phyloP scores from a whole-genome alignment of 139 green algal genomes.

The Penium margaritaceum region DNA sequence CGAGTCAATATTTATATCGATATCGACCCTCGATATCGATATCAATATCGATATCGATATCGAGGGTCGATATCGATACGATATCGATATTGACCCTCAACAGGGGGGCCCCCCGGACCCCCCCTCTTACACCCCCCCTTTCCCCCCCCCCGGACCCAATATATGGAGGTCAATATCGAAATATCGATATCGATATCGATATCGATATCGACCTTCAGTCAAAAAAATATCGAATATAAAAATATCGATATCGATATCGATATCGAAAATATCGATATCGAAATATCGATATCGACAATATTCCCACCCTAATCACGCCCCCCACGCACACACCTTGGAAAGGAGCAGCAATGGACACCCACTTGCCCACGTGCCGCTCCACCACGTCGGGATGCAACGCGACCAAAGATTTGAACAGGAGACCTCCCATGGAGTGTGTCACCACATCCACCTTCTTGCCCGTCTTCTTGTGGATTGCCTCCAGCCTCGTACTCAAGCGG shows the following conservation, averaged over 20 bases:
- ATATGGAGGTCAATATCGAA: not conserved
- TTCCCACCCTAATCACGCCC: not conserved
- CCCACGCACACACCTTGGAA: conserved; percentile 42
- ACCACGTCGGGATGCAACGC: conserved; percentile 25
- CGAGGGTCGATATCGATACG: too few relatives aligned
- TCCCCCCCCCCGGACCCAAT: too few relatives aligned
- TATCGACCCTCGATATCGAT: too few relatives aligned
- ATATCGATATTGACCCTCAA: too few relatives aligned
- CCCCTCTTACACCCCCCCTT: too few relatives aligned
- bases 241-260: not conserved
- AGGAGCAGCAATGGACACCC: conserved; percentile 49
- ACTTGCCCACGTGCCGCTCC: conserved; percentile 44
- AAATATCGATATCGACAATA: too few relatives aligned
- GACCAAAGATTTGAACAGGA: conserved; percentile 51
- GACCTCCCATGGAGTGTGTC: conserved; percentile 53
- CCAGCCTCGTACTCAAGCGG: conserved; percentile 31
- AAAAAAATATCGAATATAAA: too few relatives aligned
- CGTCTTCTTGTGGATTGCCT: conserved; percentile 17
- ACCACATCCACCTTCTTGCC: conserved; percentile 48
- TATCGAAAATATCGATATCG: not conserved
- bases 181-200: not conserved
- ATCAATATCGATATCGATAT: too few relatives aligned
- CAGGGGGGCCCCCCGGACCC: too few relatives aligned
- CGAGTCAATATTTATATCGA: too few relatives aligned
- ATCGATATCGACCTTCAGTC: not conserved